These are phyloP conservation scores for Kodamaea alishanica DNA, from an alignment of 1,139 yeast genomes.

Conservation along the genomic window DNA sequence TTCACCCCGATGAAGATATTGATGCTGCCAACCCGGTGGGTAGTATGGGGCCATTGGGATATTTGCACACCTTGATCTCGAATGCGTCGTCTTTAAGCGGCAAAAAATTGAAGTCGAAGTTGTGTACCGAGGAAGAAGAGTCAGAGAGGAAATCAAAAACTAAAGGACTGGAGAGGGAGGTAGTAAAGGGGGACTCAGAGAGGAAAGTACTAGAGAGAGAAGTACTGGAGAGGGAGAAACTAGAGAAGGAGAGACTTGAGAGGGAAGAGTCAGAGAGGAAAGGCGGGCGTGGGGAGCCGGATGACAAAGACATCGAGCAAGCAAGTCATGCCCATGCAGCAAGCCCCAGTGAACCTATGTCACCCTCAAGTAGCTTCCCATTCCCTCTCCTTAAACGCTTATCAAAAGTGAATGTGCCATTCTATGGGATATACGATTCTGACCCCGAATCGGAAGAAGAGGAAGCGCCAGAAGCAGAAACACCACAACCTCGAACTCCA, in stretches of 20 bases:
- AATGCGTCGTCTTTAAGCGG: conserved; percentile 13
- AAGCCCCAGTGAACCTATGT: no score
- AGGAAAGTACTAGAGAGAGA: neutral
- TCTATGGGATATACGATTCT: conserved; percentile 12
- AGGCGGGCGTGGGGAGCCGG: no score
- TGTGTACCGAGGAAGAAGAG: conserved; percentile 3
- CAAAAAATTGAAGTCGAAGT: conserved; percentile 1
- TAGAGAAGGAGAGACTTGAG: neutral
- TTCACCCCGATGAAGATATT: conserved; percentile 19
- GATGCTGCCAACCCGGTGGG: conserved; percentile 21
- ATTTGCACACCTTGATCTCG: conserved; percentile 16
- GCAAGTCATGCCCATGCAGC: no score
- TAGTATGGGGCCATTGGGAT: conserved; percentile 17
- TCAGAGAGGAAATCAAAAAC: neutral
- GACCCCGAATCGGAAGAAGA: conserved; percentile 9
- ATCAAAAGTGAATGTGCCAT: conserved; percentile 7
- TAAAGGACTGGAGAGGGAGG: neutral
- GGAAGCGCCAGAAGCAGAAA: no score
- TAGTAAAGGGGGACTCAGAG: neutral
- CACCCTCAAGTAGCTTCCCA: neutral
- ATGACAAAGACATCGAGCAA: no score
- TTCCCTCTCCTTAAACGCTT: conserved; percentile 1
- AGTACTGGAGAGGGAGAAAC: neutral
- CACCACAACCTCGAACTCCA: neutral
- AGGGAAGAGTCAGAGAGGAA: no score